These are phyloP conservation scores for Corchorus capsularis DNA, from an alignment of 345 rosid genomes.

Conservation along the genomic window DNA sequence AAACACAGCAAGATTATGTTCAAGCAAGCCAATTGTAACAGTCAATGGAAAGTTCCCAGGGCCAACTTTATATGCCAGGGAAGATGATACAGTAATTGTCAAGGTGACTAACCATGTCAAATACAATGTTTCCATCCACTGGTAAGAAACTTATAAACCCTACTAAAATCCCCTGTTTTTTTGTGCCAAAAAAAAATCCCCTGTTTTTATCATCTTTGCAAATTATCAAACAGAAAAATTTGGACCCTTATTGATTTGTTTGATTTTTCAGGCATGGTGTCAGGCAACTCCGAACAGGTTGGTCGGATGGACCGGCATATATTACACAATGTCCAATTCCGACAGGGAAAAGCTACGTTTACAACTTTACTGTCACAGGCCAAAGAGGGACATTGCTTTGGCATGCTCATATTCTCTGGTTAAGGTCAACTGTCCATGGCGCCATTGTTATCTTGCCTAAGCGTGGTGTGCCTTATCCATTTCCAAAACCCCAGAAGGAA, in stretches of 20 bases:
- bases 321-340: conserved; percentile 92
- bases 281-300: conserved; percentile 73
- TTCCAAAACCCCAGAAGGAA: conserved; percentile 80
- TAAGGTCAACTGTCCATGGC: conserved; percentile 83
- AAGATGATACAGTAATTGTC: conserved; percentile 79
- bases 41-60: conserved; percentile 87
- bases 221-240: not conserved
- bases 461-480: conserved; percentile 85
- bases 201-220: not conserved
- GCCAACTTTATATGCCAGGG: conserved; percentile 83
- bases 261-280: conserved; percentile 70
- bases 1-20: conserved; percentile 66
- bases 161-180: not conserved
- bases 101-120: conserved; percentile 81
- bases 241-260: not conserved
- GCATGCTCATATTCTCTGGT: conserved; percentile 98
- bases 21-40: conserved; percentile 78
- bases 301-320: conserved; percentile 98
- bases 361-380: conserved; percentile 86
- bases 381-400: conserved; percentile 89
- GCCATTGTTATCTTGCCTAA: conserved; percentile 82
- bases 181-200: not conserved
- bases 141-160: conserved; percentile 43
- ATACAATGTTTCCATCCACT: conserved; percentile 81
- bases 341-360: conserved; percentile 65